phyloP scores from a whole-genome alignment of 768 basidiomycete genomes.

The Boletus rubropictus region DNA sequence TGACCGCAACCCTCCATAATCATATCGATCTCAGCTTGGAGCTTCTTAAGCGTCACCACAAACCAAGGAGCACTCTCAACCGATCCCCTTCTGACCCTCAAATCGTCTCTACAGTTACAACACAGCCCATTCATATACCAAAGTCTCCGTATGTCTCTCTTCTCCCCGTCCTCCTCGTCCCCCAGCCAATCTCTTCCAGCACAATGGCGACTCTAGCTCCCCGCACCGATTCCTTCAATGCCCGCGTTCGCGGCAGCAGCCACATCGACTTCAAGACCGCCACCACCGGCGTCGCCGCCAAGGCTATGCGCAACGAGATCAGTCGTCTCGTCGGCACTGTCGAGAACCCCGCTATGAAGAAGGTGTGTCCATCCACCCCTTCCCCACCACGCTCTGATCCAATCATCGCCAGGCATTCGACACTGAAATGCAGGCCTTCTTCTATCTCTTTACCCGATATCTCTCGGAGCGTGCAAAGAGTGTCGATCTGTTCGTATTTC shows the following conservation, averaged over 20 bases:
- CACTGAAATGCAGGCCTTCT: slow-evolving; percentile 81
- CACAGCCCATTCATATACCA: slow-evolving; percentile 53
- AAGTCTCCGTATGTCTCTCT: slow-evolving; percentile 34
- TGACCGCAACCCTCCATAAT: slow-evolving; percentile 29
- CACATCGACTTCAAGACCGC: slow-evolving; percentile 98
- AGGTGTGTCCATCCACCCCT: slow-evolving; percentile 42
- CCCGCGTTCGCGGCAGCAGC: slow-evolving; percentile 68
- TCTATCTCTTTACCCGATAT: slow-evolving; percentile 78
- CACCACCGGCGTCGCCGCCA: slow-evolving; percentile 86
- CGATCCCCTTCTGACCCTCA: slow-evolving; percentile 47
- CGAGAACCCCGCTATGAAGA: slow-evolving; percentile 72
- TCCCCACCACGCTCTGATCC: slow-evolving; percentile 14
- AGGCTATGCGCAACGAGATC: slow-evolving; percentile 98
- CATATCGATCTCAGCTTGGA: slow-evolving; percentile 34
- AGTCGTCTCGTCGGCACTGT: slow-evolving; percentile 86
- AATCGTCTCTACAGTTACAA: slow-evolving; percentile 59
- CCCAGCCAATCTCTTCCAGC: slow-evolving; percentile 26
- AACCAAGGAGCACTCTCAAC: slow-evolving; percentile 39
- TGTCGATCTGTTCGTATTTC: slow-evolving; percentile 56
- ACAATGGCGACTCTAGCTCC: slow-evolving; percentile 55
- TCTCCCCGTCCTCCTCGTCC: slow-evolving; percentile 6
- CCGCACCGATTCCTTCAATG: slow-evolving; percentile 60
- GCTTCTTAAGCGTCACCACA: slow-evolving; percentile 61
- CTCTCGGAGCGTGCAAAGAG: slow-evolving; percentile 61
- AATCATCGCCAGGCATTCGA: slow-evolving; percentile 53